Percentiles rank a stretch among this genome's conserved stretches.
These are phyloP conservation scores for Bondarzewia mesenterica DNA, from an alignment of 1,284 basidiomycete species.

Conservation along the genomic window DNA sequence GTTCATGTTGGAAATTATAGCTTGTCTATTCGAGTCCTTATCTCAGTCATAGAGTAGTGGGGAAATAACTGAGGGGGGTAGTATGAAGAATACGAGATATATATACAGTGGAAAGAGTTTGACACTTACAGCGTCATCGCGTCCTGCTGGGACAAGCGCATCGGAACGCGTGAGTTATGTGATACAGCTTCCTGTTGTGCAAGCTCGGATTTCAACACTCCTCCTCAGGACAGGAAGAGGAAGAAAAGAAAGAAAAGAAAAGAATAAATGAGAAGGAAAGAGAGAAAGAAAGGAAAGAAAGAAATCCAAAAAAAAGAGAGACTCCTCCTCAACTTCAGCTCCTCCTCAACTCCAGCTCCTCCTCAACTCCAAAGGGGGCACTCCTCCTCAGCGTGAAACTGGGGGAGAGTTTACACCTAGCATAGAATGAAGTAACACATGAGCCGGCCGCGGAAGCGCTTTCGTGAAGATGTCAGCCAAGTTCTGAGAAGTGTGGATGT, in stretches of 20 bases:
- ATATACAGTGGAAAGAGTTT: too few relatives aligned
- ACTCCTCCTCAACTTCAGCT: neutral
- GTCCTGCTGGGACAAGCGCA: neutral
- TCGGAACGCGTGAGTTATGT: too few relatives aligned
- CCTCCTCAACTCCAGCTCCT: too few relatives aligned
- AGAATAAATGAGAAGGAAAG: neutral
- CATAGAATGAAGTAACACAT: neutral
- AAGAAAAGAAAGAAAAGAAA: neutral
- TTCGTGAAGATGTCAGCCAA: conserved; percentile 2
- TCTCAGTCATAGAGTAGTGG: too few relatives aligned
- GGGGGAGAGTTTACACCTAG: neutral
- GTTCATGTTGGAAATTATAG: too few relatives aligned
- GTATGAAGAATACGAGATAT: too few relatives aligned
- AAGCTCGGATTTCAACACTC: neutral
- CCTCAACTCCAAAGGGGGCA: too few relatives aligned
- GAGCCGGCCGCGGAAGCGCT: neutral
- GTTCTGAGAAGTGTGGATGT: neutral
- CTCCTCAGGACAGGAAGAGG: neutral
- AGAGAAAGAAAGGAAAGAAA: neutral
- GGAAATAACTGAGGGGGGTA: too few relatives aligned
- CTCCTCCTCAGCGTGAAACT: too few relatives aligned
- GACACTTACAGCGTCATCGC: neutral
- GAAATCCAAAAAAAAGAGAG: neutral
- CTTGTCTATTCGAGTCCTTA: too few relatives aligned
- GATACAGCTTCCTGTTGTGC: too few relatives aligned